These are phyloP conservation scores for Pyrenophora tritici-repentis DNA, from an alignment of 2,329 filamentous ascomycete species.

Conservation along the genomic window DNA sequence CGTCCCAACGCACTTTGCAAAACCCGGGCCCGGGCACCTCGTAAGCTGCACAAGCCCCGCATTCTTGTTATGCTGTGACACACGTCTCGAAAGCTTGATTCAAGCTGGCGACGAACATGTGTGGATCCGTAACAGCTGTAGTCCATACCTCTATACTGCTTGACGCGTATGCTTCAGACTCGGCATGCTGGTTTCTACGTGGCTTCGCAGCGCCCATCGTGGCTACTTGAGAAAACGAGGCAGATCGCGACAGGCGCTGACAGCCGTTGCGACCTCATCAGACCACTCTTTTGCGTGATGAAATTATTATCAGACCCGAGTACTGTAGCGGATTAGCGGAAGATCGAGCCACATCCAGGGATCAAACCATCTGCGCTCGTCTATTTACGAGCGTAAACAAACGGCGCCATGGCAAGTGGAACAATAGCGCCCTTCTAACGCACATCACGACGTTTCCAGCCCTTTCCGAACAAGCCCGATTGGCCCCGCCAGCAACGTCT, in stretches of 20 bases:
- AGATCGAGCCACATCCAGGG: neutral
- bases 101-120: neutral
- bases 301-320: neutral
- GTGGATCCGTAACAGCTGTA: neutral
- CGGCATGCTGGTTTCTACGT: neutral
- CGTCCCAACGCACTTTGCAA: neutral
- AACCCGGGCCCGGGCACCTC: neutral
- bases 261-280: neutral
- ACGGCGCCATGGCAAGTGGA: neutral
- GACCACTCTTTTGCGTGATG: neutral
- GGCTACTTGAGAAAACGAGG: neutral
- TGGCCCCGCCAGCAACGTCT: neutral
- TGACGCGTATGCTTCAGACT: neutral
- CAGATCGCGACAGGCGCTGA: neutral
- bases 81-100: slow-evolving; percentile 8
- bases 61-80: slow-evolving; percentile 5
- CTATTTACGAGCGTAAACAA: neutral
- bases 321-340: neutral
- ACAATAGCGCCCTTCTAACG: neutral
- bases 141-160: neutral
- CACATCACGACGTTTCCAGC: neutral
- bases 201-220: neutral
- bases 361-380: neutral
- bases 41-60: neutral
- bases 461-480: neutral